These are phyloP conservation scores for Nothophaeocryptopus gaeumannii DNA, from an alignment of 2,329 filamentous ascomycete species.

Conservation along the genomic window DNA sequence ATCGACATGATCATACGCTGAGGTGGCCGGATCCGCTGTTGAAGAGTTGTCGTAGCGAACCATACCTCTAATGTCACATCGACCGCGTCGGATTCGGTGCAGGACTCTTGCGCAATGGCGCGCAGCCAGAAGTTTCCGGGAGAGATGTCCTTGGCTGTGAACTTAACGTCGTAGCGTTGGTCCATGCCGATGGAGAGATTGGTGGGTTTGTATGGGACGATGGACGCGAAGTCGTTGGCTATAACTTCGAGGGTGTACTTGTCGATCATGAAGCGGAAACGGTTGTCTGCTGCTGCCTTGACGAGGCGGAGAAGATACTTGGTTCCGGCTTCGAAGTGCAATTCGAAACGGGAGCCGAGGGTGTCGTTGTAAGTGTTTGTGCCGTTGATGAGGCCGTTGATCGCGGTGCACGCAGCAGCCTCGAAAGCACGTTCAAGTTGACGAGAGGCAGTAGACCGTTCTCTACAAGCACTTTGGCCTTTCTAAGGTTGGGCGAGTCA, in stretches of 20 bases:
- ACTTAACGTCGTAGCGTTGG: conserved; percentile 36
- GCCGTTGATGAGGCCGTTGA: conserved; percentile 36
- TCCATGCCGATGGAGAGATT: conserved; percentile 39
- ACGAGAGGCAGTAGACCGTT: too few species aligned
- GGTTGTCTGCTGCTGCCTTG: conserved; percentile 40
- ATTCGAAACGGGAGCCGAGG: conserved; percentile 22
- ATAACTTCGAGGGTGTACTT: conserved; percentile 45
- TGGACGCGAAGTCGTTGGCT: conserved; percentile 43
- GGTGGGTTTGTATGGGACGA: conserved; percentile 40
- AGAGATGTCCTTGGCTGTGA: conserved; percentile 29
- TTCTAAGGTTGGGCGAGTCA: background rate
- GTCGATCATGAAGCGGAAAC: conserved; percentile 39
- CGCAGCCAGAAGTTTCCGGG: conserved; percentile 35
- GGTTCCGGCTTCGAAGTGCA: conserved; percentile 36
- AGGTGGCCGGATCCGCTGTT: conserved; percentile 31
- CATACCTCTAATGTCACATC: conserved; percentile 32
- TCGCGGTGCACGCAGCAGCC: conserved; percentile 24
- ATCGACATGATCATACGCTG: conserved; percentile 33
- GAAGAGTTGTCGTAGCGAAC: conserved; percentile 36
- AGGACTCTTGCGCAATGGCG: conserved; percentile 28
- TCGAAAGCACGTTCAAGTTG: too few species aligned
- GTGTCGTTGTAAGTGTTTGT: conserved; percentile 28
- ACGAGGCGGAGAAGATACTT: conserved; percentile 44
- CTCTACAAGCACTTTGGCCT: background rate
- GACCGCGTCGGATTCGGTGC: conserved; percentile 37